Conservation (phyloP, 208 protist genomes). For the Trypanosoma rangeli region DNA sequence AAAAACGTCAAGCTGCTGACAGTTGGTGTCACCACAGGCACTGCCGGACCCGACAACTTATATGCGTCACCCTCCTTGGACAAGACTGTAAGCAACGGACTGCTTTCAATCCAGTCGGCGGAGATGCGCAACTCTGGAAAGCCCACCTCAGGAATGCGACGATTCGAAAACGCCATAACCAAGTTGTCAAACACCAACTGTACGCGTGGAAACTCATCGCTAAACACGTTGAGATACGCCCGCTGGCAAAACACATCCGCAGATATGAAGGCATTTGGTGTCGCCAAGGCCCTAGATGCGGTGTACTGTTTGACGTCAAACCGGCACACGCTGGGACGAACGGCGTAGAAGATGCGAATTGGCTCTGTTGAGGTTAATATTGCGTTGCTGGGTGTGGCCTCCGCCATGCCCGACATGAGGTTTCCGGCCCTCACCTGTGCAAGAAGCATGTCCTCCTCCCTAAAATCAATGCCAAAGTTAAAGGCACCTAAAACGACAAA, state of each 20-base stretch:
- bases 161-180: constrained; percentile 22
- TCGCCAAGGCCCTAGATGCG: constrained; percentile 49
- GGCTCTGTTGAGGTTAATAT: constrained; percentile 36
- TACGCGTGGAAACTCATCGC: constrained; percentile 39
- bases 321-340: constrained; percentile 46
- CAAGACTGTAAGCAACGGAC: constrained; percentile 31
- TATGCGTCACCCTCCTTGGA: constrained; percentile 30
- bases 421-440: constrained; percentile 55
- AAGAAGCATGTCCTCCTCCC: constrained; percentile 49
- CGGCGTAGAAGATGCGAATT: constrained; percentile 57
- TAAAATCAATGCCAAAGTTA: constrained; percentile 47
- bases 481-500: constrained; percentile 65
- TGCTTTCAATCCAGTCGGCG: constrained; percentile 47
- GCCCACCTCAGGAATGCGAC: constrained; percentile 35
- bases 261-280: constrained; percentile 56
- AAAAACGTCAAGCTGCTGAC: constrained; percentile 55
- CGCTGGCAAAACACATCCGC: constrained; percentile 67
- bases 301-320: constrained; percentile 63
- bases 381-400: constrained; percentile 45
- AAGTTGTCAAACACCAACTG: constrained; percentile 57
- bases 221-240: constrained; percentile 65
- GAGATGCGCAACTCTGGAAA: constrained; percentile 44
- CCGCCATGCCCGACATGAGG: constrained; percentile 64
- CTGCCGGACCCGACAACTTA: constrained; percentile 17
- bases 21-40: constrained; percentile 44